A percentile compares a stretch with the other conserved stretches of the same genome.
phyloP scores from a whole-genome alignment of 179 eudicot genomes.

The Silene vulgaris region DNA sequence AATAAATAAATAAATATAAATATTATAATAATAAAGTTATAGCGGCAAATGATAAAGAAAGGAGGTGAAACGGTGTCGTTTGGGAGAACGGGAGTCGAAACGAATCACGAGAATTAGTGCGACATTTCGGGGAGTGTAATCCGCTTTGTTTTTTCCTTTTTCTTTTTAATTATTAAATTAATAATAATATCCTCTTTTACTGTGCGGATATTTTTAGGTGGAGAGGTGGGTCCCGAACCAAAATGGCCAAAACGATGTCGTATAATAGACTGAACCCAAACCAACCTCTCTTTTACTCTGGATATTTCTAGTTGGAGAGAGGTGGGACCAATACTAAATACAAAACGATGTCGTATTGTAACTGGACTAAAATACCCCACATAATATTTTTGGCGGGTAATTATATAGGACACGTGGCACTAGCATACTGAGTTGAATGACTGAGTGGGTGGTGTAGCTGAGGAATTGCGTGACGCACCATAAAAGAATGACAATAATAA shows the following conservation, averaged over 20 bases:
- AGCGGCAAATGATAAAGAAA: no score
- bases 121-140: constrained; percentile 4
- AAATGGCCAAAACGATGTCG: background rate
- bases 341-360: constrained; percentile 16
- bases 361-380: background rate
- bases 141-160: background rate
- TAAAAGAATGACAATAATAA: background rate
- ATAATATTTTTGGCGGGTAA: background rate
- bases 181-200: background rate
- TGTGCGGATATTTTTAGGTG: constrained; percentile 2
- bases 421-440: constrained; percentile 9
- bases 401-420: constrained; percentile 7
- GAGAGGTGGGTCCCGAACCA: background rate
- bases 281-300: background rate
- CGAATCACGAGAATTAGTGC: constrained; percentile 5
- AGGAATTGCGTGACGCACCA: constrained; percentile 25
- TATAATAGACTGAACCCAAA: background rate
- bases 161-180: background rate
- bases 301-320: background rate
- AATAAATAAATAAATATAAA: no score
- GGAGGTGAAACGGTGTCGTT: constrained; percentile 27
- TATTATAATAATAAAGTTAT: no score
- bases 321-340: background rate
- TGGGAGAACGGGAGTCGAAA: background rate
- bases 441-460: background rate